Evolutionary conservation across 768 basidiomycete genomes (phyloP), one percentile per base, ranked within the genome.

Genomic region (Amanita phalloides): DNA sequence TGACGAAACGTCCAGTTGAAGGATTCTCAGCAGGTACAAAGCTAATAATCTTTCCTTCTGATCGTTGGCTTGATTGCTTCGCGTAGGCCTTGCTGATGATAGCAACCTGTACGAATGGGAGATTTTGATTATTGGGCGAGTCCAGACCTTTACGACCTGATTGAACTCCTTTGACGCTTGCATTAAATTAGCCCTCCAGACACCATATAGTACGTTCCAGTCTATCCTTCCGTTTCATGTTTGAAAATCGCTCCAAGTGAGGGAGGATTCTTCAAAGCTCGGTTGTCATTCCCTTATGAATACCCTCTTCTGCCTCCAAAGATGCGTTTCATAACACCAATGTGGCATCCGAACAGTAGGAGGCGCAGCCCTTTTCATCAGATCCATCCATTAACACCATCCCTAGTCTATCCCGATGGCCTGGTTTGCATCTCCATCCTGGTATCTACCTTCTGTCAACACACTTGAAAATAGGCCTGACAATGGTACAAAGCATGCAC

Each of bases 261-360:
- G 69, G 96, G 95, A 54, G 96, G 90, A 6, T 90, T 98, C 67
- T 87, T 95, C 71, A 93, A 91, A 69, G 92, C 93, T 14, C 77
- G 86, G 49, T 68, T 98, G 53, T 76, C 83, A 4, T 98, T 99
- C 68, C 95, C 94, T 6, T 72, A 78, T 25, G 91, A 97, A 66
- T 97, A 83, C 64, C 95, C 95, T 25, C 68, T 95, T 49, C 73
- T 83, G 45, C 94, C 94, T 6, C 95, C 96, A 35, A 94, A 91
- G 81, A 90, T 98, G 90, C 82, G 79, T 20, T 99, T 99, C 62
- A 79, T 88, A 58, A 97, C 96, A 1, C 85, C 84, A 33, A 89
- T 99, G 79, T 91, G 94, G 82, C 96, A 99, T 69, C 96, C 96
- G 1, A 99, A 97, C 66, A 94, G 95, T 94, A 51, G 59, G 85